Percentiles rank a stretch among this genome's conserved stretches.
These are phyloP conservation scores for Amoebophrya sp. DNA, from an alignment of 169 alveolate genomes.

Conservation along the genomic window DNA sequence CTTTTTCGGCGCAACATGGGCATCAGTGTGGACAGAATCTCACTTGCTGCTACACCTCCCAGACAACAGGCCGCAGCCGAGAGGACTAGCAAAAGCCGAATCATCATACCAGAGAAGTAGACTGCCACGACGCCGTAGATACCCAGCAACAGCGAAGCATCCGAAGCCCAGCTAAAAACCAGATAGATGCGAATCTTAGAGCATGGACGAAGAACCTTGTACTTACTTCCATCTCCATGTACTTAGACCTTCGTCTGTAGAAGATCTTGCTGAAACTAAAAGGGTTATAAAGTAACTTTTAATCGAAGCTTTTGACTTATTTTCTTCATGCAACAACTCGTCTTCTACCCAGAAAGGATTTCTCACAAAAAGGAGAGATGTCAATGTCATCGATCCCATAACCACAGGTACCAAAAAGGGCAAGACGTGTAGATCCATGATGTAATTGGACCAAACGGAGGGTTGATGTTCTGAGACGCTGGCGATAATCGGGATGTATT, in stretches of 20 bases:
- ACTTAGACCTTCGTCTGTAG: too few species aligned
- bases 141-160: slow-evolving; percentile 81
- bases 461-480: slow-evolving; percentile 98
- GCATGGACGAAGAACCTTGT: too few species aligned
- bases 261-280: too few species aligned
- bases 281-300: too few species aligned
- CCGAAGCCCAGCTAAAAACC: slow-evolving; percentile 67
- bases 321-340: too few species aligned
- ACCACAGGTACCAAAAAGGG: slow-evolving; percentile 47
- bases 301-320: too few species aligned
- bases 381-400: too few species aligned
- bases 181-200: too few species aligned
- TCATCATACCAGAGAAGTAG: slow-evolving; percentile 86
- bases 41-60: slow-evolving; percentile 79
- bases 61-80: slow-evolving; percentile 76
- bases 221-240: too few species aligned
- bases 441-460: slow-evolving; percentile 82
- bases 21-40: neutral
- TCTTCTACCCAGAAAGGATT: too few species aligned
- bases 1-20: neutral
- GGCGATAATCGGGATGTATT: slow-evolving; percentile 92
- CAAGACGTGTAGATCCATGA: slow-evolving; percentile 51
- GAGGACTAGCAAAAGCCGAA: slow-evolving; percentile 84
- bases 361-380: too few species aligned
- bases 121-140: slow-evolving; percentile 85